Base-by-base conservation (phyloP, 805 yeast species). In the Schwanniomyces polymorphus region DNA sequence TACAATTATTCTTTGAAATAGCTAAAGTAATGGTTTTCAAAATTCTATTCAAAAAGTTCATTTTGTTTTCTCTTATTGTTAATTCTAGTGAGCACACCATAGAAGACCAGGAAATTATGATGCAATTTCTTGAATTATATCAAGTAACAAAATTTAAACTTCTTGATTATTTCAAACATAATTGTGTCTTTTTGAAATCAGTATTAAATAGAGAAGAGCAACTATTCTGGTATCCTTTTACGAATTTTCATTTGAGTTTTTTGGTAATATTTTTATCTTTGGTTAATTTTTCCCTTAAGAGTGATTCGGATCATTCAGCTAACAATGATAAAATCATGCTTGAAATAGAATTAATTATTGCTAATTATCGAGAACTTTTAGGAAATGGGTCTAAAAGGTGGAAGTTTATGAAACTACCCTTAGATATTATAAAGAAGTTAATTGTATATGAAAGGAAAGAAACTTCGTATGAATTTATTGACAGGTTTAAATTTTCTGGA, bases 41-140 rank as follows among this genome's bases (percentile, higher is more conserved):
- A 33, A 42, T 42, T 10, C 11, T 42, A 35, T 16, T 34, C 3
- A 42, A 42, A 18, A 42, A 42, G 29, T 42, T 42, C 18, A 31
- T 28, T 18, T 42, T 42, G 4, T 42, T 27, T 42, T 42, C 45
- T 9, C 34, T 28, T 17, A 27, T 31, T 12, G 14, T 42, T 18
- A 35, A 42, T 12, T 42, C 45, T 7, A 31, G 8, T 7, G 42
- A 21, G 14, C 23, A 12, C 23, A 29, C 34, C 14, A 12, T n/a
- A n/a, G 42, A 25, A 39, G 42, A 39, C 25, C 27, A 3, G 27
- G 42, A 23, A 39, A 39, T 39, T 7, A 39, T 18, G 27, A 21
- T 39, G 31, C 7, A 39, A 18, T 39, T 27, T 23, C 42, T 18
- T 12, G 27, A 39, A 12, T 3, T 39, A 39, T 39, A 18, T 25